Evolutionary conservation across 2,329 filamentous ascomycete species (phyloP).

Genomic region (Epichloe coenophiala): DNA sequence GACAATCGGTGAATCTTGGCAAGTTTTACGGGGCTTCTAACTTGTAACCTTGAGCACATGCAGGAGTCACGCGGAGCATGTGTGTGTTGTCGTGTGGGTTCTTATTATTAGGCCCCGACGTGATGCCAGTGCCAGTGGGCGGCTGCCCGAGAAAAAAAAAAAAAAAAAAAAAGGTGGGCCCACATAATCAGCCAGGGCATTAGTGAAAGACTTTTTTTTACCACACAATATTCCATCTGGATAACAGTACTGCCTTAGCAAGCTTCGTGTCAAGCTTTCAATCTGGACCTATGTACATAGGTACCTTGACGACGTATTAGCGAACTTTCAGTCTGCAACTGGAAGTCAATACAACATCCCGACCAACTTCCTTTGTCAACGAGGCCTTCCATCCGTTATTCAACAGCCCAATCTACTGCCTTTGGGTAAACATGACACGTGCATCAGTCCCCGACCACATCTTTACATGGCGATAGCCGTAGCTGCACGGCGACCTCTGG

Average conservation of each 20-base stretch:
- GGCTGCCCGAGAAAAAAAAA: background rate
- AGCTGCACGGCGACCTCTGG: constrained; percentile 6
- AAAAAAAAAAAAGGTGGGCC: background rate
- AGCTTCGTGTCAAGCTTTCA: too few relatives aligned
- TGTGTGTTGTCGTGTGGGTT: background rate
- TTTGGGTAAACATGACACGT: constrained; percentile 7
- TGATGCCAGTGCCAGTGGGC: background rate
- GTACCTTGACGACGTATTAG: too few relatives aligned
- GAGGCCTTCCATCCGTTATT: background rate
- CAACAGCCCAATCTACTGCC: too few relatives aligned
- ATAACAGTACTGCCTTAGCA: too few relatives aligned
- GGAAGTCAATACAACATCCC: too few relatives aligned
- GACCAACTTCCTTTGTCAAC: background rate
- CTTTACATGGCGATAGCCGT: constrained; percentile 14
- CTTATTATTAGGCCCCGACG: too few relatives aligned
- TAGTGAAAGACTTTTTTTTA: background rate
- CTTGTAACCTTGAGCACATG: background rate
- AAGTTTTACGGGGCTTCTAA: background rate
- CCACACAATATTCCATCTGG: too few relatives aligned
- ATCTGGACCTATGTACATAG: too few relatives aligned
- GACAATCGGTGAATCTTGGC: background rate
- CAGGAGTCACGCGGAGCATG: background rate
- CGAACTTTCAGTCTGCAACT: too few relatives aligned
- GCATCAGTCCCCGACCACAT: background rate
- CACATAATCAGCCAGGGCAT: background rate